A percentile compares a stretch with the other conserved stretches of the same genome.
Conservation (phyloP, 805 yeast genomes). For the Cyberlindnera maritima region DNA sequence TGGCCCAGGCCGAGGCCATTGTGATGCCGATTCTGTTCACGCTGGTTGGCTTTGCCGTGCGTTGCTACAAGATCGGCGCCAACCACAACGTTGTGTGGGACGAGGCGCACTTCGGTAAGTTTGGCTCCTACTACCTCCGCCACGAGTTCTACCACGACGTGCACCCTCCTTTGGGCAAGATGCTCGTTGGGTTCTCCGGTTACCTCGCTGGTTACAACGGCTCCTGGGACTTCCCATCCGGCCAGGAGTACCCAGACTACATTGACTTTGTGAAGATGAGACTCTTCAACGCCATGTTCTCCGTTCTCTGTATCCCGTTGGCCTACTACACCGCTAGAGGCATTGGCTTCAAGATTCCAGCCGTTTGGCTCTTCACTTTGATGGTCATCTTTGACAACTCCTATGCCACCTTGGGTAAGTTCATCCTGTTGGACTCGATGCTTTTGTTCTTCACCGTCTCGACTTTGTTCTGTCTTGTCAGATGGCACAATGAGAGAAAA, state of each 20-base stretch:
- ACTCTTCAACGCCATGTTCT: conserved; percentile 79
- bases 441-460: conserved; percentile 83
- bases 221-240: conserved; percentile 84
- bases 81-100: conserved; percentile 90
- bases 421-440: conserved; percentile 90
- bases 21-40: conserved; percentile 69
- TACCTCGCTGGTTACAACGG: conserved; percentile 87
- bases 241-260: conserved; percentile 69
- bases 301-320: conserved; percentile 81
- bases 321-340: conserved; percentile 80
- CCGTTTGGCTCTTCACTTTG: conserved; percentile 75
- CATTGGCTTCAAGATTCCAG: conserved; percentile 65
- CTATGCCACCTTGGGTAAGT: conserved; percentile 81
- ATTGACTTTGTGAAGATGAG: conserved; percentile 85
- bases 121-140: conserved; percentile 85
- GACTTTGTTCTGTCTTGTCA: conserved; percentile 69
- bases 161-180: conserved; percentile 95
- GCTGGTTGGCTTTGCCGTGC: conserved; percentile 60
- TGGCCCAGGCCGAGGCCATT: conserved; percentile 27
- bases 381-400: conserved; percentile 83
- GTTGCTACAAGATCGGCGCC: conserved; percentile 72
- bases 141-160: conserved; percentile 94
- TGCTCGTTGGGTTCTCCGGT: conserved; percentile 87
- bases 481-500: conserved; percentile 61
- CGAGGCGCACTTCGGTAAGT: conserved; percentile 97